Evolutionary conservation across 805 yeast species (phyloP), one percentile per base, ranked within the genome.

Genomic region (Ogataea allantospora): DNA sequence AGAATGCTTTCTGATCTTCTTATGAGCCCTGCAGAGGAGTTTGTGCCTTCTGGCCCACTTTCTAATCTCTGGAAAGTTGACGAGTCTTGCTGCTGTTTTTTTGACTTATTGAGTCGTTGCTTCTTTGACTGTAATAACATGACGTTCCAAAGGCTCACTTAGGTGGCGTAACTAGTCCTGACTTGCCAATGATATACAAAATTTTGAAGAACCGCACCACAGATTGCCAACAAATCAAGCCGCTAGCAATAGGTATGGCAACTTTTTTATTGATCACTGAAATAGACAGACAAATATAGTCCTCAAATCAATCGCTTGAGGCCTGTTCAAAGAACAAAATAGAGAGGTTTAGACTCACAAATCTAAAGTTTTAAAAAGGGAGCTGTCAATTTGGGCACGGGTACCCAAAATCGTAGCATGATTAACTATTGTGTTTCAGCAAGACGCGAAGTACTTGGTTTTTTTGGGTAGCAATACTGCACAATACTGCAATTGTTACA

Each of bases 1-100:
- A 60, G 38, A 15, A 50, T 31, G 27, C 46, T 39, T 9, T 51
- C 48, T 4, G 47, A 39, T 22, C 35, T 40, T 21, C 40, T 41
- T 37, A 44, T 21, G 39, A 40, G 5, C 24, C 36, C 36, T 11
- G 32, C 22, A 7, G 41, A 32, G 27, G 29, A 26, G n/a, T 13
- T 24, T 5, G 36, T 27, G 32, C 35, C 35, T 30, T 23, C 32
- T n/a, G 14, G 18, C 13, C 20, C 18, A 21, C 24, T 19, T 26
- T 36, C 40, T 12, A 16, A 14, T 11, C 27, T 12, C 11, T n/a
- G 11, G 3, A 12, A 13, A 12, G 27, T 6, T 6, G 26, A 11
- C 5, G 32, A 7, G 5, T 38, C 36, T 21, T 34, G 35, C n/a
- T 27, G 33, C 14, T 39, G 38, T 27, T 39, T 30, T 18, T 30